These are phyloP conservation scores for Rostrohypoxylon terebratum DNA, from an alignment of 495 filamentous ascomycete genomes.

Conservation along the genomic window DNA sequence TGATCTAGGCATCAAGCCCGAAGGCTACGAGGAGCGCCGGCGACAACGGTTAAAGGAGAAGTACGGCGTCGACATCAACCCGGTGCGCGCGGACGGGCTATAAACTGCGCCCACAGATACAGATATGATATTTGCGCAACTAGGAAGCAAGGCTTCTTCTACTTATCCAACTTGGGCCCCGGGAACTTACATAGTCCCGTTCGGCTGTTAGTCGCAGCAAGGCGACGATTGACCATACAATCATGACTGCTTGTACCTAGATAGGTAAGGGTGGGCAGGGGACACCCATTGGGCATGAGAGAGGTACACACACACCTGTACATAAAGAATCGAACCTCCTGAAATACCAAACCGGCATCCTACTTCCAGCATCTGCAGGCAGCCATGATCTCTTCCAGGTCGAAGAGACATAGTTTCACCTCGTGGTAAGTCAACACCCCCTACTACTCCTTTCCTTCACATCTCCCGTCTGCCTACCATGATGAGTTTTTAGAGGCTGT, in stretches of 20 bases:
- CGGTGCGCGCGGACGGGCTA: slow-evolving; percentile 45
- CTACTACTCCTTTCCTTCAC: neutral
- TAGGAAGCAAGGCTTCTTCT: neutral
- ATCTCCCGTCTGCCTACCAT: slow-evolving; percentile 27
- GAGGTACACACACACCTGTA: slow-evolving; percentile 35
- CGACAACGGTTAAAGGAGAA: slow-evolving; percentile 85
- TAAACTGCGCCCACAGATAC: slow-evolving; percentile 43
- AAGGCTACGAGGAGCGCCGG: slow-evolving; percentile 89
- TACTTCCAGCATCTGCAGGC: neutral
- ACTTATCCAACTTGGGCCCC: neutral
- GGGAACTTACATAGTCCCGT: neutral
- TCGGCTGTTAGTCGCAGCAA: neutral
- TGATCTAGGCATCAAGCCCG: slow-evolving; percentile 77
- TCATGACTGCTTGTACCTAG: slow-evolving; percentile 17
- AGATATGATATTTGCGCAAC: neutral
- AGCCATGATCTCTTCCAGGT: slow-evolving; percentile 7
- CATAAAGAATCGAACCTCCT: slow-evolving; percentile 53
- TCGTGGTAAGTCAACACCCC: slow-evolving; percentile 32
- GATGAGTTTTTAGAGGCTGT: slow-evolving; percentile 62
- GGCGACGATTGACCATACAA: neutral
- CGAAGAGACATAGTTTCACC: neutral
- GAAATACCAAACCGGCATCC: slow-evolving; percentile 7
- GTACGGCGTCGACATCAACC: slow-evolving; percentile 86
- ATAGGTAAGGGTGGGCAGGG: slow-evolving; percentile 5
- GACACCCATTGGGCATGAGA: slow-evolving; percentile 29